A percentile compares a stretch with the other conserved stretches of the same genome.
phyloP scores from a whole-genome alignment of 148 eudicot species.

The Chenopodium quinoa region DNA sequence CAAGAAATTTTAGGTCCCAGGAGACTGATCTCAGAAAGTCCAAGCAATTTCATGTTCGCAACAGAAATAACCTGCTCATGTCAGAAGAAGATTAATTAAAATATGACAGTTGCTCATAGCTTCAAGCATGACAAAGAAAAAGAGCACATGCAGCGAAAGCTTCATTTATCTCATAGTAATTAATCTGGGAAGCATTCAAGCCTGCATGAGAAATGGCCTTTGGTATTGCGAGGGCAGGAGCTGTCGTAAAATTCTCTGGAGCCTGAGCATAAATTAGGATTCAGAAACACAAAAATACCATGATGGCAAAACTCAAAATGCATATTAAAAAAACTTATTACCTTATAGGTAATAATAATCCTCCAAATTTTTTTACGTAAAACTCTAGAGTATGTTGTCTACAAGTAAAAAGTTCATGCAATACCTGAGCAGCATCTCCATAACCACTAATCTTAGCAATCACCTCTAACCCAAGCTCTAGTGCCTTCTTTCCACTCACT shows the following conservation, averaged over 20 bases:
- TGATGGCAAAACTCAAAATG: background rate
- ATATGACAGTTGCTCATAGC: background rate
- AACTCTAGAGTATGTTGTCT: background rate
- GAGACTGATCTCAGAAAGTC: constrained; percentile 68
- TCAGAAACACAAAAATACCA: constrained; percentile 2
- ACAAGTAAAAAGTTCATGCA: background rate
- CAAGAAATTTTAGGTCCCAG: background rate
- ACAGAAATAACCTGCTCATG: constrained; percentile 75
- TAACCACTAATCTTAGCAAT: constrained; percentile 86
- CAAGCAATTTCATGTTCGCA: constrained; percentile 81
- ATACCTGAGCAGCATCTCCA: constrained; percentile 98
- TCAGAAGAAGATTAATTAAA: constrained; percentile 11
- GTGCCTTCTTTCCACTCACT: constrained; percentile 89
- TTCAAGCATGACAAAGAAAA: background rate
- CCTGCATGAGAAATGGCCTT: constrained; percentile 93
- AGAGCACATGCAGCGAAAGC: constrained; percentile 73
- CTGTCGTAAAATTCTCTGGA: constrained; percentile 85
- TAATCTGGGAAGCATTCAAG: constrained; percentile 76
- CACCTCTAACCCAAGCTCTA: constrained; percentile 78
- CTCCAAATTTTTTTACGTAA: background rate
- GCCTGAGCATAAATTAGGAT: constrained; percentile 42
- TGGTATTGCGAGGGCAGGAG: constrained; percentile 92
- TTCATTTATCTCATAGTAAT: constrained; percentile 93
- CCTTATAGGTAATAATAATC: background rate
- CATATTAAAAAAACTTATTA: background rate